Conservation (phyloP, 257 asterid genomes). For the Rubia yunnanensis region DNA sequence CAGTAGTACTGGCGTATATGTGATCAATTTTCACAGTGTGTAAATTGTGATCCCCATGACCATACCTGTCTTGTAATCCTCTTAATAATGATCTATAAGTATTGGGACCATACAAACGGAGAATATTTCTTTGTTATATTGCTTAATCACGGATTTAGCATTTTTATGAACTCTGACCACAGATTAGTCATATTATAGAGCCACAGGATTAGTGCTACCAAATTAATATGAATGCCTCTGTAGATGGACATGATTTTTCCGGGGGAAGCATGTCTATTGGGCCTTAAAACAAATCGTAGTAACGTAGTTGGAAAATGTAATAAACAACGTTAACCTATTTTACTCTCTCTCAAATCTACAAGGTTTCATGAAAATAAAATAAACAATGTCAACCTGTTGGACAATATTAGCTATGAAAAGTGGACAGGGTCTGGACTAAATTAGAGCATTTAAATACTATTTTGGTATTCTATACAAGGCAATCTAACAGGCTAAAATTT, state of each 20-base stretch:
- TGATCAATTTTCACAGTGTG: neutral
- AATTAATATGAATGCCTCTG: neutral
- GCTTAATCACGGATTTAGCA: too few relatives aligned
- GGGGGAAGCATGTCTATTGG: neutral
- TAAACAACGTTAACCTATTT: neutral
- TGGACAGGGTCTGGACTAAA: neutral
- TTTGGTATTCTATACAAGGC: neutral
- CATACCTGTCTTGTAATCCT: neutral
- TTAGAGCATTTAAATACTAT: neutral
- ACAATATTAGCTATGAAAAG: neutral
- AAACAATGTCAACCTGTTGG: too few relatives aligned
- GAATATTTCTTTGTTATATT: neutral
- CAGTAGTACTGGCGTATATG: neutral
- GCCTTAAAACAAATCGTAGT: neutral
- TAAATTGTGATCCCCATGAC: neutral
- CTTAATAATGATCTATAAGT: neutral
- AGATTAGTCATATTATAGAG: neutral
- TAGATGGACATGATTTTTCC: neutral
- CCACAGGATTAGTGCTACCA: neutral
- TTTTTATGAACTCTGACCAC: too few relatives aligned
- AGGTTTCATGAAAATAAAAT: neutral
- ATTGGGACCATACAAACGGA: neutral
- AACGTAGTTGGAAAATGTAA: neutral
- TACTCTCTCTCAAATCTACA: neutral
- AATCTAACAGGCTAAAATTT: neutral